Evolutionary conservation across 257 asterid genomes (phyloP).

Genomic region (Petunia secreta): DNA sequence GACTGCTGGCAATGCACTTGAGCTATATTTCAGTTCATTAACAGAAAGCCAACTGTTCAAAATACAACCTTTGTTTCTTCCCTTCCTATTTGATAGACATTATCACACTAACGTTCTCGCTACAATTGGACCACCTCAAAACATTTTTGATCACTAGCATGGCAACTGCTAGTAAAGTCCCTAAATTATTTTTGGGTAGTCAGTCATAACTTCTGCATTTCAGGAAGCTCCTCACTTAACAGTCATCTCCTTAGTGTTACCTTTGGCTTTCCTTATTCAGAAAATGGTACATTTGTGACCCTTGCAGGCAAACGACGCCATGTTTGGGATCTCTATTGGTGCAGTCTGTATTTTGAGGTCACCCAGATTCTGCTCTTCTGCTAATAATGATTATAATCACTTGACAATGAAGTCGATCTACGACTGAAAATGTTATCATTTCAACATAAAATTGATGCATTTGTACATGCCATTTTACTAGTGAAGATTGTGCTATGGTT

Average conservation of each 20-base stretch:
- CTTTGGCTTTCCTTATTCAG: neutral
- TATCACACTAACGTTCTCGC: neutral
- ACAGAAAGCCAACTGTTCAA: neutral
- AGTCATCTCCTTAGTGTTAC: neutral
- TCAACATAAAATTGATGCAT: neutral
- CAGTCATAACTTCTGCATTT: neutral
- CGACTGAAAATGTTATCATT: neutral
- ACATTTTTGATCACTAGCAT: neutral
- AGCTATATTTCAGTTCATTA: constrained; percentile 5
- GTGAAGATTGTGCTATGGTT: neutral
- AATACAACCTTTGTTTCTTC: neutral
- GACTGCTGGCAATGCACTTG: neutral
- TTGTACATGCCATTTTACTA: neutral
- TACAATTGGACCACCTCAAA: neutral
- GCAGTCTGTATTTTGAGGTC: neutral
- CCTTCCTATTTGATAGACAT: neutral
- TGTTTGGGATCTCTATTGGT: neutral
- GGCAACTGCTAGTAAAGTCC: neutral
- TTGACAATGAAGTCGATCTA: neutral
- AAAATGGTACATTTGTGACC: neutral
- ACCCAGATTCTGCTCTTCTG: neutral
- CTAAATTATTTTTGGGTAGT: neutral
- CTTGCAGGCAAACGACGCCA: neutral
- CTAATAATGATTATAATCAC: constrained; percentile 9
- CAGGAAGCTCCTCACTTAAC: constrained; percentile 6